Percentiles rank a stretch among this genome's conserved stretches.
phyloP scores from a whole-genome alignment of 179 eudicot species.

The Monotropa hypopitys region DNA sequence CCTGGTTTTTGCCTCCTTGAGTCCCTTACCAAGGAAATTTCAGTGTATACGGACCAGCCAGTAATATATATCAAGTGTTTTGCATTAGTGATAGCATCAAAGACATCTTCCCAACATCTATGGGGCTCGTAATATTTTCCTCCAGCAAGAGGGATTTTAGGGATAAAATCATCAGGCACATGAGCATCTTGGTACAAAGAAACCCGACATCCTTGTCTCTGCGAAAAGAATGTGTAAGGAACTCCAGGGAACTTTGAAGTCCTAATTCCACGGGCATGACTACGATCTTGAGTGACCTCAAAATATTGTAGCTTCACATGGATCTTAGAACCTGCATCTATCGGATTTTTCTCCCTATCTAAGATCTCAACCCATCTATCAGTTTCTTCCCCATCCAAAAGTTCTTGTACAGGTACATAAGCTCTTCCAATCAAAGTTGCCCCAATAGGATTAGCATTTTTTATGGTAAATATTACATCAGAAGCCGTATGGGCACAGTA shows the following conservation, averaged over 20 bases:
- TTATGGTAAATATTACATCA: conserved; percentile 52
- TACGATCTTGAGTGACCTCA: conserved; percentile 42
- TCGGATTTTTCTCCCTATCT: conserved; percentile 37
- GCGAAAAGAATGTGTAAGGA: conserved; percentile 62
- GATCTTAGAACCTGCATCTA: conserved; percentile 38
- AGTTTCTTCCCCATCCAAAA: conserved; percentile 44
- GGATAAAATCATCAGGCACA: conserved; percentile 62
- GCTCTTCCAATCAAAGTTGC: conserved; percentile 69
- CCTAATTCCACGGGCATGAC: conserved; percentile 47
- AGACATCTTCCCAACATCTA: conserved; percentile 77
- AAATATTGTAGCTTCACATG: conserved; percentile 60
- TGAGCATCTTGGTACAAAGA: conserved; percentile 74
- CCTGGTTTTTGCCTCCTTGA: conserved; percentile 57
- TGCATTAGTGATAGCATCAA: conserved; percentile 58
- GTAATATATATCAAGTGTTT: conserved; percentile 60
- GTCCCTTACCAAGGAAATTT: conserved; percentile 53
- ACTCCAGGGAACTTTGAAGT: conserved; percentile 63
- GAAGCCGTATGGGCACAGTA: conserved; percentile 58
- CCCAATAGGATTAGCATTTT: conserved; percentile 56
- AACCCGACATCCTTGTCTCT: conserved; percentile 49
- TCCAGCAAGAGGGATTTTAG: conserved; percentile 55
- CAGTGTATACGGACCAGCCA: conserved; percentile 75
- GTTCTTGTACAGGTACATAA: conserved; percentile 49
- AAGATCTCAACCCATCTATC: conserved; percentile 64
- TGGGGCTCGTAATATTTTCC: conserved; percentile 53